A percentile compares a stretch with the other conserved stretches of the same genome.
These are phyloP conservation scores for Colletotrichum brevisporum DNA, from an alignment of 2,329 filamentous ascomycete species.

Conservation along the genomic window DNA sequence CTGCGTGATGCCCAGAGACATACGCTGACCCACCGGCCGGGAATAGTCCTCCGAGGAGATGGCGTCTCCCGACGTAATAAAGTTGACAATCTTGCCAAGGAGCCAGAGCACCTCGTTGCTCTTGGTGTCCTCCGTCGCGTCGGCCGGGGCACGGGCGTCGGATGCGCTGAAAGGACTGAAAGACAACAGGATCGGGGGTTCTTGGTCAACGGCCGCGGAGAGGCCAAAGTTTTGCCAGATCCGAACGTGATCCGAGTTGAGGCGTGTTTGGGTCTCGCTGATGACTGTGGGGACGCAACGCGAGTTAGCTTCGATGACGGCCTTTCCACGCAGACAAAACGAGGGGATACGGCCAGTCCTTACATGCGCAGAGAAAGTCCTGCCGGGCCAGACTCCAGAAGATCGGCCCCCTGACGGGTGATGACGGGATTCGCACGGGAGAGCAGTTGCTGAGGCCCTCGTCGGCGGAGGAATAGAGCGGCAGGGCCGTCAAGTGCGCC, in stretches of 20 bases:
- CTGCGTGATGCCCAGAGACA: conserved; percentile 10
- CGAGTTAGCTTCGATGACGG: conserved; percentile 32
- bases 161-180: conserved; percentile 52
- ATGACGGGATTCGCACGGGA: conserved; percentile 57
- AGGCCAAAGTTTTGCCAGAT: conserved; percentile 77
- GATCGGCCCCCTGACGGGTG: conserved; percentile 67
- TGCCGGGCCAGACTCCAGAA: conserved; percentile 79
- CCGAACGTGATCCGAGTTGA: conserved; percentile 73
- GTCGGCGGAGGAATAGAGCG: conserved; percentile 60
- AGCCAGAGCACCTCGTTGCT: conserved; percentile 77
- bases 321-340: conserved; percentile 15
- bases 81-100: conserved; percentile 76
- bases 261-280: conserved; percentile 71
- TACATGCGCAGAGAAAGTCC: conserved; percentile 74
- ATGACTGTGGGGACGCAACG: conserved; percentile 55
- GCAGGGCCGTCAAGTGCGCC: conserved; percentile 75
- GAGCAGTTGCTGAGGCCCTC: conserved; percentile 52
- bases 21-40: background rate
- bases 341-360: conserved; percentile 40
- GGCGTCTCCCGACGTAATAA: conserved; percentile 70
- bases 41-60: conserved; percentile 44
- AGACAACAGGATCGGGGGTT: conserved; percentile 62
- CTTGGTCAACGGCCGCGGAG: conserved; percentile 60
- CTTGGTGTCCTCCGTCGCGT: conserved; percentile 74
- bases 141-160: conserved; percentile 58